Conservation (phyloP, 2,329 filamentous ascomycete species). For the Aspergillus intermedius region DNA sequence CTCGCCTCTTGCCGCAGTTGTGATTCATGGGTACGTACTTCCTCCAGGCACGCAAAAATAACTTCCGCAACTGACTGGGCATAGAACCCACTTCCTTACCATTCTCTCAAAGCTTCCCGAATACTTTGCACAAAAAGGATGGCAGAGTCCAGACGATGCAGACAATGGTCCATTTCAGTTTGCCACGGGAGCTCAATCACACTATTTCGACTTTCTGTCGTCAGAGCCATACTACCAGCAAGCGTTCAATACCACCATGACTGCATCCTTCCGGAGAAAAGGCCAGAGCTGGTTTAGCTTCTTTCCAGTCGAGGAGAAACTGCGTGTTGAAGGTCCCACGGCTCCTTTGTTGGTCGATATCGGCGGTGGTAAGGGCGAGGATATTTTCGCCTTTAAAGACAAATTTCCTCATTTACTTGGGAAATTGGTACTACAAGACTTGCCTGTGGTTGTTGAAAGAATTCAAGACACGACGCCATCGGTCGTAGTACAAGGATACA, state of each 20-base stretch:
- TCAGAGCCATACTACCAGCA: constrained; percentile 7
- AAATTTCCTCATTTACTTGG: constrained; percentile 8
- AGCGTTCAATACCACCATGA: constrained; percentile 14
- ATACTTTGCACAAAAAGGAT: constrained; percentile 11
- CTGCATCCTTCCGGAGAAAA: constrained; percentile 7
- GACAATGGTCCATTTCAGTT: constrained; percentile 14
- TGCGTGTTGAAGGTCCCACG: constrained; percentile 4
- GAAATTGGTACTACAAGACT: constrained; percentile 15
- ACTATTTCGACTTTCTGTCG: constrained; percentile 12
- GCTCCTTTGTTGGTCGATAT: constrained; percentile 16
- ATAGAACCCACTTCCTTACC: too few relatives aligned
- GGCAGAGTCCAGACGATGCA: constrained; percentile 7
- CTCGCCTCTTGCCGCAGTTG: too few relatives aligned
- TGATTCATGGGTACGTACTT: too few relatives aligned
- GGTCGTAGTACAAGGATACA: constrained; percentile 10
- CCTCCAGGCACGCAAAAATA: too few relatives aligned
- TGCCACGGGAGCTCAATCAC: constrained; percentile 8
- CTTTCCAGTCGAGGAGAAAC: not conserved
- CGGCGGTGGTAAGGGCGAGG: constrained; percentile 18
- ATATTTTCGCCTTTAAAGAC: constrained; percentile 11
- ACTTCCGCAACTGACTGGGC: too few relatives aligned
- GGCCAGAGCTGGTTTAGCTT: constrained; percentile 5
- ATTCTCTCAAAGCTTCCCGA: constrained; percentile 8
- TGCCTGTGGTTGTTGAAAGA: constrained; percentile 9
- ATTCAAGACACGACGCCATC: constrained; percentile 1